Evolutionary conservation across 2,329 filamentous ascomycete genomes (phyloP), one percentile per base, ranked within the genome.

Genomic region (Talaromyces sp.): DNA sequence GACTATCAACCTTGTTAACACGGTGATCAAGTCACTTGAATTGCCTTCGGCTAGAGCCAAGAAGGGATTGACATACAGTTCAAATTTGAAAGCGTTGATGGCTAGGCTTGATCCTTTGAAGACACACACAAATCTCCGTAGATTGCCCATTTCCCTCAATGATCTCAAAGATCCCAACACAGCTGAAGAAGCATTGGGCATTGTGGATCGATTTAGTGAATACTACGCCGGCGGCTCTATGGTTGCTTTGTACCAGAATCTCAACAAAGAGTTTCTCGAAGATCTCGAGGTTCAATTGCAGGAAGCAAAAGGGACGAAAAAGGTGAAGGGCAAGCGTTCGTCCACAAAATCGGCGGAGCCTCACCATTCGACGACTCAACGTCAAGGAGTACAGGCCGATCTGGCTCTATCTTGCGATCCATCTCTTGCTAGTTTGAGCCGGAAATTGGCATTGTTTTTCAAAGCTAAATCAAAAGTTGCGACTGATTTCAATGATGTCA

Each of bases 171-270:
- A 47, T n/a, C 43, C 59, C 13, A 15, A 27, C n/a, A 35, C 19
- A 43, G 41, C 45, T 37, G 10, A 72, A 2, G 67, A 66, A 0
- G 79, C 81, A 1, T 68, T 84, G 4, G 69, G 71, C n/a, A 35
- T 69, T 0, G 71, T 85, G 0, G 74, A 82, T 41, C 25, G 68
- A 10, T 80, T 80, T 54, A 64, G 84, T 3, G 41, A 72, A 1
- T 71, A 78, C 0, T 79, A 78, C 31, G 67, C 74, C 0, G 81
- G 81, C 1, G 73, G 75, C 0, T 79, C 74, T n/a, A 66, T 84
- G 15, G 78, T 77, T 1, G 76, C 76, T 49, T 68, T 84, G 0
- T 85, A 83, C 66, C 73, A 81, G 52, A 78, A 82, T 52, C 61
- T 81, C 7, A 69, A 83, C 2, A 72, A 81, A 0, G 75, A 80